Evolutionary conservation across 2,329 filamentous ascomycete species (phyloP).

Genomic region (Talaromyces atroroseus): DNA sequence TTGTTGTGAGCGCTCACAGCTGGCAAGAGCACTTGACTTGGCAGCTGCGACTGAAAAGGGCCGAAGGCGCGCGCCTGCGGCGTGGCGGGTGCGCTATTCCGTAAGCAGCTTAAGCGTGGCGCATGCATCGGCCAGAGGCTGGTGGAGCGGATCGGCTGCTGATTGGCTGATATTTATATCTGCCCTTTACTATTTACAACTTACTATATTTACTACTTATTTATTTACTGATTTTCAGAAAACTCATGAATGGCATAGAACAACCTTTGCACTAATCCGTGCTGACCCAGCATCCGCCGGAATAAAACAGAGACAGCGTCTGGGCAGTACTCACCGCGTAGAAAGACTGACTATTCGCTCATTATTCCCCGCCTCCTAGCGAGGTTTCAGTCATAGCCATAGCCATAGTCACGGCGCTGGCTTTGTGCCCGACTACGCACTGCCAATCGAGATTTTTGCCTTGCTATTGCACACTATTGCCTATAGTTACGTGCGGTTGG

Average conservation of each 20-base stretch:
- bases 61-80: slow-evolving; percentile 1
- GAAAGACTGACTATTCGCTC: no score
- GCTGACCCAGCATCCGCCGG: no score
- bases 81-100: slow-evolving; percentile 10
- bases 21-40: not conserved
- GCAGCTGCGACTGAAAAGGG: slow-evolving; percentile 4
- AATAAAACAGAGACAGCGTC: no score
- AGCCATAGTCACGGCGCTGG: not conserved
- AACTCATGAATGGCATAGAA: no score
- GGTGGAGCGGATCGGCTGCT: not conserved
- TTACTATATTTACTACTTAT: no score
- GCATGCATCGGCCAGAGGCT: not conserved
- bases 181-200: not conserved
- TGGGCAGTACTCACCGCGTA: no score
- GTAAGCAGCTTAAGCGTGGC: slow-evolving; percentile 3
- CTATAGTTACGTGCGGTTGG: not conserved
- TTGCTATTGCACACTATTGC: not conserved
- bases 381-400: not conserved
- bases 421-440: no score
- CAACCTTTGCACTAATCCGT: no score
- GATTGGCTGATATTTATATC: slow-evolving; percentile 3
- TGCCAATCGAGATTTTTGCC: no score
- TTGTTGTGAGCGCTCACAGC: not conserved
- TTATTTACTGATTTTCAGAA: no score
- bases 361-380: not conserved